A percentile compares a stretch with the other conserved stretches of the same genome.
Conservation (phyloP, 2,329 filamentous ascomycete genomes). For the Talaromyces sp. region DNA sequence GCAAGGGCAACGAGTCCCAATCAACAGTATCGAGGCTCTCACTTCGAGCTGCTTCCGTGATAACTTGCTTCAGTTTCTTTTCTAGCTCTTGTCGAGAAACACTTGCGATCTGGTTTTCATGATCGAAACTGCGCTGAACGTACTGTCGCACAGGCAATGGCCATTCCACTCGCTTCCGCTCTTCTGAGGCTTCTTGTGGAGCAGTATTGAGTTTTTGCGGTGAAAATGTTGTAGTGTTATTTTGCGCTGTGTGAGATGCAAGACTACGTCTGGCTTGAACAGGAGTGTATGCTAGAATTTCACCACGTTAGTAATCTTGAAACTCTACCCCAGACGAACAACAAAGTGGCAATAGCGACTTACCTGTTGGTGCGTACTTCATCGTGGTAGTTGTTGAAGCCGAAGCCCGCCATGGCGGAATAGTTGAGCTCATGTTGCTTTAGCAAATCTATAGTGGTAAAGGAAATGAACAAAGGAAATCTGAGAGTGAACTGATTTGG, state of each 20-base stretch:
- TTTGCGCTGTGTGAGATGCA: conserved; percentile 34
- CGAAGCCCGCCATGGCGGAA: conserved; percentile 37
- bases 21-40: conserved; percentile 67
- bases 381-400: conserved; percentile 27
- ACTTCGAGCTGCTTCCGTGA: conserved; percentile 72
- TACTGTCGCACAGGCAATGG: conserved; percentile 77
- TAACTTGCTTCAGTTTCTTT: conserved; percentile 75
- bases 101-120: conserved; percentile 60
- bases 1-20: conserved; percentile 78
- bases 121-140: conserved; percentile 81
- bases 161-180: conserved; percentile 63
- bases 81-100: conserved; percentile 69
- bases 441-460: conserved; percentile 12
- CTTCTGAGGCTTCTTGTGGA: conserved; percentile 34
- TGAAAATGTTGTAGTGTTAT: conserved; percentile 19
- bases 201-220: conserved; percentile 22
- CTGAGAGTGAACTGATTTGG: conserved; percentile 5
- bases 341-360: conserved; percentile 15
- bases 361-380: conserved; percentile 31
- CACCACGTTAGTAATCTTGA: neutral
- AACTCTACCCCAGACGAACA: neutral
- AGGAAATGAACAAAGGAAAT: conserved; percentile 14
- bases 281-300: conserved; percentile 55
- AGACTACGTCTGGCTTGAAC: conserved; percentile 60
- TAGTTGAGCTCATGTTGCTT: conserved; percentile 34